Base-by-base conservation (phyloP, 192 early-diverging fungal genomes). In the Gaertneriomyces sp. region DNA sequence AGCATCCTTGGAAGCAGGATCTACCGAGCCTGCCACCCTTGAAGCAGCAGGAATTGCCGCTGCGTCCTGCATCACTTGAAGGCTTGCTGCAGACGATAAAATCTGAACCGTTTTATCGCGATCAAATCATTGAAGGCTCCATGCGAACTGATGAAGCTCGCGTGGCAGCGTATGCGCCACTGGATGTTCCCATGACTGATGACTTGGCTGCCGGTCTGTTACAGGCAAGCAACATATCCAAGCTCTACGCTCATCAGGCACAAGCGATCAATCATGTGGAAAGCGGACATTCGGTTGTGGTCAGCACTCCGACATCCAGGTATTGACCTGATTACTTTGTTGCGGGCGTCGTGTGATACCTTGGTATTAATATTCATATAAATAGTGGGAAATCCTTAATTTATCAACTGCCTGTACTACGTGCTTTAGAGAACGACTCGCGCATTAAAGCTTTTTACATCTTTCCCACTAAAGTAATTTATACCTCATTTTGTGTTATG, bases 331-430 rank as follows among this genome's bases (percentile, higher is more conserved):
- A 44, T 41, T 45, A 14, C n/a, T 41, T 41, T 40, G n/a, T 43
- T 7, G 4, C 41, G 53, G 12, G 20, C 44, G 59, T 33, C 11
- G 25, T 33, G 39, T 16, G 2, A 45, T 60, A 3, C 3, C 41
- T 16, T 7, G 59, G 46, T 74, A 39, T 66, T 46, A n/a, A 46
- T 61, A 5, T 17, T 72, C 6, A 45, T 3, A 42, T 17, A 8
- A 33, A 38, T 59, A 89, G 87, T 76, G 92, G 92, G 4, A 93
- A 93, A 64, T 91, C 90, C 0, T 61, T 88, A 3, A 79, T 91
- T 14, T 93, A 90, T 65, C 92, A 93, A 62, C 63, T 88, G 4
- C 82, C 88, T 4, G 76, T 89, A 2, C 64, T 91, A 2, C 72
- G 84, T 44, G 46, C 63, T 7, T 71, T 92, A 3, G 60, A 85